phyloP scores from a whole-genome alignment of 306 rosid species.

The Cyclanthera cordifolia region DNA sequence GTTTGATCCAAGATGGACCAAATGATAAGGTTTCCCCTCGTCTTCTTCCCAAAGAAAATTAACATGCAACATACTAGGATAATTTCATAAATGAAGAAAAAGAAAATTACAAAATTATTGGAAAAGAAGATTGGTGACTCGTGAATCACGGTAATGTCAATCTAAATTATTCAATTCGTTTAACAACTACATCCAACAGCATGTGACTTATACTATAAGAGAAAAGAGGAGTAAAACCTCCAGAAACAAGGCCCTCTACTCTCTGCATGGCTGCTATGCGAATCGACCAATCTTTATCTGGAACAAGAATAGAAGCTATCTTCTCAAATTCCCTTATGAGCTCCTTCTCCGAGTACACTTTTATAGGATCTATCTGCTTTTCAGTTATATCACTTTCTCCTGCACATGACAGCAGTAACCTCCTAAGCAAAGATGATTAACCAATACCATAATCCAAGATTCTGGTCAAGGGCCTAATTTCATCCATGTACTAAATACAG shows the following conservation, averaged over 20 bases:
- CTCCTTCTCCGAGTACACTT: slow-evolving; percentile 94
- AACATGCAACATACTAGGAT: background rate
- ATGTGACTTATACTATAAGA: background rate
- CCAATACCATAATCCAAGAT: background rate
- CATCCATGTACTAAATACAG: background rate
- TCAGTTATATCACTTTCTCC: slow-evolving; percentile 57
- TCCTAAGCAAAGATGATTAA: slow-evolving; percentile 5
- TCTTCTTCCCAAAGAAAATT: too few relatives aligned
- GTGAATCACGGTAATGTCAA: background rate
- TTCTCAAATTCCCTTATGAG: slow-evolving; percentile 79
- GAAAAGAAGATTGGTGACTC: background rate
- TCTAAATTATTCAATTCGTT: background rate
- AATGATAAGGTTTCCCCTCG: too few relatives aligned
- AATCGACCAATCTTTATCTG: slow-evolving; percentile 95
- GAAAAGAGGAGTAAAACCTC: slow-evolving; percentile 47
- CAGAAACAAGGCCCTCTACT: slow-evolving; percentile 82
- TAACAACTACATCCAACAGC: background rate
- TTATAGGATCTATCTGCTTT: slow-evolving; percentile 61
- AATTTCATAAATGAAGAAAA: slow-evolving; percentile 7
- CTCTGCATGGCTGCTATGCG: slow-evolving; percentile 94
- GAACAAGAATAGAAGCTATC: slow-evolving; percentile 81
- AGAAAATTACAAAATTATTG: background rate
- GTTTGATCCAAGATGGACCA: too few relatives aligned
- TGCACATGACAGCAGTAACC: slow-evolving; percentile 29
- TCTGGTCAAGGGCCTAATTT: background rate